These are phyloP conservation scores for Lobosporangium transversale DNA, from an alignment of 192 early-diverging fungal species.

Conservation along the genomic window DNA sequence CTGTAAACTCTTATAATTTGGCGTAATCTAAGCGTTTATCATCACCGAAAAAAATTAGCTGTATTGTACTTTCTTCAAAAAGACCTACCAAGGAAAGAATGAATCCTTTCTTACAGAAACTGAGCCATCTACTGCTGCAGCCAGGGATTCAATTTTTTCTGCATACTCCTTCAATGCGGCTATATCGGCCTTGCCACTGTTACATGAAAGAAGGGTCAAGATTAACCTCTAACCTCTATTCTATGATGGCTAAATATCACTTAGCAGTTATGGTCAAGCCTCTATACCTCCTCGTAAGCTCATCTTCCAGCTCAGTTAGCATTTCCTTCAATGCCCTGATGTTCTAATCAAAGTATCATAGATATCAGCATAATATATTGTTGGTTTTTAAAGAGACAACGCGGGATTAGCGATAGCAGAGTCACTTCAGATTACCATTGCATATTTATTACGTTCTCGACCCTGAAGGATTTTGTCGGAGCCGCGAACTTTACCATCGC, in stretches of 20 bases:
- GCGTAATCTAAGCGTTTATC: not conserved
- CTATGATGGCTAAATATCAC: no score
- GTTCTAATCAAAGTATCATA: constrained; percentile 7
- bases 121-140: not conserved
- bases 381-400: no score
- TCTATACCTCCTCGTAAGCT: constrained; percentile 12
- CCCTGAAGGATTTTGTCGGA: constrained; percentile 44
- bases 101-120: constrained; percentile 3
- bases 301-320: constrained; percentile 28
- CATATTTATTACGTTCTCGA: constrained; percentile 21
- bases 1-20: not conserved
- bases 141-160: constrained; percentile 22
- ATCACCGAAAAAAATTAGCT: no score
- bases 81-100: no score
- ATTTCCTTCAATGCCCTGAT: constrained; percentile 24
- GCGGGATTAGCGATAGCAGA: no score
- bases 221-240: no score
- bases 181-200: constrained; percentile 13
- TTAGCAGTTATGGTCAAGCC: no score
- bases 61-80: no score
- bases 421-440: constrained; percentile 7
- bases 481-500: constrained; percentile 19
- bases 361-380: not conserved
- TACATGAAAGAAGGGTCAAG: not conserved
- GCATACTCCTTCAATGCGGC: constrained; percentile 16